Evolutionary conservation across 208 protist genomes (phyloP).

Genomic region (Angomonas deanei): DNA sequence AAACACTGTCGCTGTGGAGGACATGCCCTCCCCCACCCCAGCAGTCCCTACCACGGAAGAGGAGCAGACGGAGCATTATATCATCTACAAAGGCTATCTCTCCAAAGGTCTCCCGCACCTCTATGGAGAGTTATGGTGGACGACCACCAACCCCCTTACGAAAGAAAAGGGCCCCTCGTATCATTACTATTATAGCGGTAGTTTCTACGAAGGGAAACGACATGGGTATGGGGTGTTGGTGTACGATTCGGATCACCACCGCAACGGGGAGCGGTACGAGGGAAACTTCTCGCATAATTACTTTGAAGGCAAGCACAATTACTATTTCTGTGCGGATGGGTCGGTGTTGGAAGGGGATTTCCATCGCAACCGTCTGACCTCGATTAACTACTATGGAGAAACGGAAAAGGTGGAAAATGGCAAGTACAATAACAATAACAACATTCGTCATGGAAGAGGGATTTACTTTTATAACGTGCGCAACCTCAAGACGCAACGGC

Average conservation of each 20-base stretch:
- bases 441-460: not conserved
- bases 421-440: not conserved
- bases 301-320: conserved; percentile 13
- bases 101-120: conserved; percentile 58
- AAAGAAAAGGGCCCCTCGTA: not conserved
- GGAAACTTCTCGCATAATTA: conserved; percentile 10
- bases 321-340: conserved; percentile 70
- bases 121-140: conserved; percentile 79
- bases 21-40: not conserved
- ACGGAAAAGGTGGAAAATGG: conserved; percentile 22
- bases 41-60: not conserved
- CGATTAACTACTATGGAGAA: conserved; percentile 68
- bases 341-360: conserved; percentile 61
- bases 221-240: conserved; percentile 40
- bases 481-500: not conserved
- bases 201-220: conserved; percentile 48
- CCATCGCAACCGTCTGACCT: conserved; percentile 24
- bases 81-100: conserved; percentile 75
- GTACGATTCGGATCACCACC: not conserved
- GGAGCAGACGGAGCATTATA: conserved; percentile 13
- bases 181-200: conserved; percentile 54
- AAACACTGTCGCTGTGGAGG: not conserved
- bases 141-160: conserved; percentile 9
- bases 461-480: conserved; percentile 1
- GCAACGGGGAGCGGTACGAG: conserved; percentile 16